Evolutionary conservation across 805 yeast species (phyloP).

Genomic region (Metschnikowia sp.): DNA sequence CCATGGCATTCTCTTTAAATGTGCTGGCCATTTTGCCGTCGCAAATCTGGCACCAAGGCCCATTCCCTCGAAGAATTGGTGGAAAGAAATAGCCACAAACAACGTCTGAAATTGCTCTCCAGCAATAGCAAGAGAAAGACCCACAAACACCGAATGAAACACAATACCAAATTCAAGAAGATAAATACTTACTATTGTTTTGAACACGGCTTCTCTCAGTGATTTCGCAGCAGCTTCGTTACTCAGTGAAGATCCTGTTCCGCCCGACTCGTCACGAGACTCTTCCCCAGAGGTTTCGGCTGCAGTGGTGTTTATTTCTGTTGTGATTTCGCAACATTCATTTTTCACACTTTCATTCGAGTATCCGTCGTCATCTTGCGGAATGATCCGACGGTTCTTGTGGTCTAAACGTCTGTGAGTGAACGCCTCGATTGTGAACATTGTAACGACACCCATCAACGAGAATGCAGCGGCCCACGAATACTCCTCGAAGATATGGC

Average conservation of each 20-base stretch:
- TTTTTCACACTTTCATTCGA: neutral
- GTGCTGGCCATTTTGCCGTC: conserved; percentile 25
- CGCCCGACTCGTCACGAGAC: neutral
- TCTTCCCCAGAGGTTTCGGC: conserved; percentile 1
- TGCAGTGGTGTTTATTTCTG: neutral
- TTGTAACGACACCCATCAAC: conserved; percentile 27
- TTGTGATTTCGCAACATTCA: neutral
- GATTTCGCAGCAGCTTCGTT: neutral
- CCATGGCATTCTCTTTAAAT: conserved; percentile 16
- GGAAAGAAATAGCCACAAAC: conserved; percentile 29
- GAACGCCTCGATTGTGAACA: conserved; percentile 29
- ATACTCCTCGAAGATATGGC: conserved; percentile 25
- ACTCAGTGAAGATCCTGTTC: neutral
- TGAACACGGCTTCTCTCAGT: conserved; percentile 10
- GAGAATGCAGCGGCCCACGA: conserved; percentile 34
- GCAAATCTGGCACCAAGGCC: conserved; percentile 32
- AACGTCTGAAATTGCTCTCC: conserved; percentile 28
- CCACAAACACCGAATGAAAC: conserved; percentile 33
- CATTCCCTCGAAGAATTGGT: conserved; percentile 33
- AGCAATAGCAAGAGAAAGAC: conserved; percentile 31
- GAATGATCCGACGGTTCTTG: conserved; percentile 1
- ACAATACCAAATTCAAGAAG: conserved; percentile 31
- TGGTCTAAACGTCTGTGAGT: conserved; percentile 10
- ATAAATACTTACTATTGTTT: conserved; percentile 12
- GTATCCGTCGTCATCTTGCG: neutral